A percentile compares a stretch with the other conserved stretches of the same genome.
phyloP scores from a whole-genome alignment of 129 eudicot species.

The Arctium lappa region DNA sequence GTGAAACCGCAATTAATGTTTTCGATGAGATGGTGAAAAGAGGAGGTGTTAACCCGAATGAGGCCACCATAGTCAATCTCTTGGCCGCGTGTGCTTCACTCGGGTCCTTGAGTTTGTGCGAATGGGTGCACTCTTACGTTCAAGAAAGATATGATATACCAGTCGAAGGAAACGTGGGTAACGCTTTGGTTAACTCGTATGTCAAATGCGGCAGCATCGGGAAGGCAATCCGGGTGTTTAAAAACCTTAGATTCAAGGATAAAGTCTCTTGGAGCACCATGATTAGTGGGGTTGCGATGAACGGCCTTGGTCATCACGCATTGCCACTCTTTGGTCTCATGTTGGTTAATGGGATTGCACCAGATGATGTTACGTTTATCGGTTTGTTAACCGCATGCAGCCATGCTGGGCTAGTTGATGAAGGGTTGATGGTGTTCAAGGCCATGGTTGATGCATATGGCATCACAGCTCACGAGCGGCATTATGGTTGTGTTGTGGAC shows the following conservation, averaged over 20 bases:
- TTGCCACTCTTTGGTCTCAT: constrained; percentile 41
- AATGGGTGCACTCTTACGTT: constrained; percentile 27
- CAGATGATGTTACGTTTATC: constrained; percentile 37
- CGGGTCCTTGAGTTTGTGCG: constrained; percentile 34
- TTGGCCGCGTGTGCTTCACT: constrained; percentile 31
- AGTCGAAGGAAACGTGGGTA: constrained; percentile 31
- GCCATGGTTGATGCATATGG: constrained; percentile 29
- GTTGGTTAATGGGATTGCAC: constrained; percentile 31
- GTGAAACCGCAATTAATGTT: constrained; percentile 8
- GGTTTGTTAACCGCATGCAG: constrained; percentile 41
- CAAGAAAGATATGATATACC: constrained; percentile 16
- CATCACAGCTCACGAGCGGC: constrained; percentile 18
- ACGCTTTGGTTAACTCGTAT: constrained; percentile 37
- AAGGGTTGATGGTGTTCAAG: constrained; percentile 36
- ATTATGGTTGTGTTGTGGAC: constrained; percentile 44
- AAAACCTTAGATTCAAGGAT: constrained; percentile 21
- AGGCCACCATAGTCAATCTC: constrained; percentile 31
- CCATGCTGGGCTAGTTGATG: constrained; percentile 32
- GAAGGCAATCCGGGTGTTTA: constrained; percentile 27
- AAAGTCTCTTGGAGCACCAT: constrained; percentile 34
- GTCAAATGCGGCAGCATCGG: constrained; percentile 36
- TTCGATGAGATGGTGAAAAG: constrained; percentile 31
- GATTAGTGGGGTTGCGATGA: constrained; percentile 42
- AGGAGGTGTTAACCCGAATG: constrained; percentile 31
- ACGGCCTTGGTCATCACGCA: constrained; percentile 23